Base-by-base conservation (phyloP, 495 filamentous ascomycete genomes). In the Talaromyces nanjingensis region DNA sequence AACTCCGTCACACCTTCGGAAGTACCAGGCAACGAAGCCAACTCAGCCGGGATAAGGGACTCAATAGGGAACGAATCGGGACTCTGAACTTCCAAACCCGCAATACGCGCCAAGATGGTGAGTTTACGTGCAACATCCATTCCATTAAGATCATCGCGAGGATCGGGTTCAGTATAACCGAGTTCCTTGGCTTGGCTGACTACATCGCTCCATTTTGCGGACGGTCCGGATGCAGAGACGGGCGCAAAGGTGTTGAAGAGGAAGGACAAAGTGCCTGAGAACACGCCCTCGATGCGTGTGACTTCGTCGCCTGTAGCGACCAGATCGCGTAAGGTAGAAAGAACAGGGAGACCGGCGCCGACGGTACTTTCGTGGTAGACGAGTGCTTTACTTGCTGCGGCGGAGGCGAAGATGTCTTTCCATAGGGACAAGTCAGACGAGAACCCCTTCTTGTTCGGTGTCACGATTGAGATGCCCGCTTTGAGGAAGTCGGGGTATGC, bases 391-490 rank as follows among this genome's bases (percentile, higher is more conserved):
- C 80, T 83, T 61, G 78, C 66, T 56, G 79, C 77, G 4, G 86
- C 87, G 0, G 87, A 80, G 18, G 78, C 70, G 71, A 93, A 91
- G 69, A 97, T 97, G 55, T 86, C 83, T 65, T 89, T 79, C 91
- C 92, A 98, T 55, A 96, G 78, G 62, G 83, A 76, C 60, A 89
- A 82, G 34, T 82, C 84, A 37, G 86, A 83, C 3, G 90, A 93
- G 76, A 98, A 98, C 4, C 89, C 93, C 75, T 98, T 97, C 80
- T 98, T 98, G 81, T 97, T 98, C 14, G 94, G 92, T 0, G 94
- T 98, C 34, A 97, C 92, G 72, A 98, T 84, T 68, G 83, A 90
- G 76, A 98, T 88, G 11, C 93, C 93, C 33, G 84, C 79, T 63
- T 80, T 78, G 63, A 98, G 83, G 72, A 93, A 89, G 20, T 77